These are phyloP conservation scores for Halophytophthora batemanensis DNA, from an alignment of 352 stramenopile genomes.

Conservation along the genomic window DNA sequence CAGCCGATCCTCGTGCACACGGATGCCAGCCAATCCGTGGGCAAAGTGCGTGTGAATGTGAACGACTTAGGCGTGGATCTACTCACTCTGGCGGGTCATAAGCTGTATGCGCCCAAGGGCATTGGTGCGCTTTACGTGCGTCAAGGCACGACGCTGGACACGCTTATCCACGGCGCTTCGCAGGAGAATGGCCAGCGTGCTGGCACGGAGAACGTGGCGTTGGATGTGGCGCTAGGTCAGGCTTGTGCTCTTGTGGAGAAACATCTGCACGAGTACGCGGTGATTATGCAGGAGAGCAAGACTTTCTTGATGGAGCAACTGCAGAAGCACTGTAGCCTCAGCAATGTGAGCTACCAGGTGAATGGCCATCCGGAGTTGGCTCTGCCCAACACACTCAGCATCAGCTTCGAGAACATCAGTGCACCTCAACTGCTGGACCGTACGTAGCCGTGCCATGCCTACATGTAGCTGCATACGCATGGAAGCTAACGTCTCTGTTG, in stretches of 20 bases:
- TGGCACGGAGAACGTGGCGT: constrained; percentile 97
- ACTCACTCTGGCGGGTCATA: constrained; percentile 96
- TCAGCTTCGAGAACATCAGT: constrained; percentile 89
- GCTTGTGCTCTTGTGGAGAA: constrained; percentile 72
- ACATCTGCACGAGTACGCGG: constrained; percentile 66
- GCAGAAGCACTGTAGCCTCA: constrained; percentile 38
- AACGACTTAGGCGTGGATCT: constrained; percentile 89
- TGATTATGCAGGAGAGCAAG: constrained; percentile 66
- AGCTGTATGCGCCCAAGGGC: constrained; percentile 96
- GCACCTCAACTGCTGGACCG: constrained; percentile 83
- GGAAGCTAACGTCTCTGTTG: constrained; percentile 1
- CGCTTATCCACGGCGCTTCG: constrained; percentile 89
- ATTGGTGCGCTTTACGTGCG: constrained; percentile 82
- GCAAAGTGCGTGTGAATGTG: constrained; percentile 91
- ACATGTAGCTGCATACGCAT: neutral
- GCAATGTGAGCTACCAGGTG: constrained; percentile 55
- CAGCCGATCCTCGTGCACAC: constrained; percentile 92
- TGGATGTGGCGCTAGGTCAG: constrained; percentile 91
- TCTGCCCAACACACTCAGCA: constrained; percentile 96
- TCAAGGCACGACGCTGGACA: constrained; percentile 32
- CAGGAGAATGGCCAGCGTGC: constrained; percentile 92
- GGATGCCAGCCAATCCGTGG: constrained; percentile 95
- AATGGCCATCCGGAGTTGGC: constrained; percentile 84
- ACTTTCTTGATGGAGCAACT: constrained; percentile 50
- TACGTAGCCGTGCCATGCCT: constrained; percentile 18